Percentiles rank a stretch among this genome's conserved stretches.
phyloP scores from a whole-genome alignment of 805 yeast genomes.

The Metschnikowia lochheadii region DNA sequence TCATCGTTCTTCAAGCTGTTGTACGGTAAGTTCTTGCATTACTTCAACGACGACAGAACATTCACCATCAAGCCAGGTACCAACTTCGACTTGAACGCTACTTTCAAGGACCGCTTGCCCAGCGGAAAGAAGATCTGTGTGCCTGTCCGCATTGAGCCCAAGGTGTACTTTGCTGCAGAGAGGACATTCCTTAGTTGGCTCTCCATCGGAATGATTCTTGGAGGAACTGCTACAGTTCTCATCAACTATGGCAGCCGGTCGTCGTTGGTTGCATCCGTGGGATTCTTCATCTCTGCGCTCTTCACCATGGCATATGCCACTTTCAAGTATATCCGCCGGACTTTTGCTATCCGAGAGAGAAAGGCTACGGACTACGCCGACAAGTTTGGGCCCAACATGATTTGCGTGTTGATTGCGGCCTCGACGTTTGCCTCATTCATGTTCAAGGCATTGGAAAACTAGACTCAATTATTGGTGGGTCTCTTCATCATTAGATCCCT shows the following conservation, averaged over 20 bases:
- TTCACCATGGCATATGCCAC: slow-evolving; percentile 70
- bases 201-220: slow-evolving; percentile 81
- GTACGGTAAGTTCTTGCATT: slow-evolving; percentile 37
- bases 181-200: slow-evolving; percentile 93
- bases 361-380: slow-evolving; percentile 84
- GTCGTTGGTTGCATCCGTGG: slow-evolving; percentile 76
- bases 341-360: slow-evolving; percentile 74
- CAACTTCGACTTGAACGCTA: slow-evolving; percentile 39
- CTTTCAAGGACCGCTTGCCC: slow-evolving; percentile 63
- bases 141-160: slow-evolving; percentile 96
- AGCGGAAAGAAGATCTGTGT: slow-evolving; percentile 86
- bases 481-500: too few relatives aligned
- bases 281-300: slow-evolving; percentile 79
- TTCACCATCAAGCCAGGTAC: slow-evolving; percentile 44
- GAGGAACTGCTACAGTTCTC: slow-evolving; percentile 84
- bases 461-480: not conserved
- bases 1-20: slow-evolving; percentile 31
- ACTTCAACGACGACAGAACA: slow-evolving; percentile 43
- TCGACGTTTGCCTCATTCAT: slow-evolving; percentile 63
- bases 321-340: slow-evolving; percentile 75
- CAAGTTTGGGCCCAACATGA: slow-evolving; percentile 76
- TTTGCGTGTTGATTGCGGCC: slow-evolving; percentile 69
- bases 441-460: slow-evolving; percentile 42
- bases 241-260: slow-evolving; percentile 73
- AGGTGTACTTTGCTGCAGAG: slow-evolving; percentile 98